Evolutionary conservation across 1,139 yeast species (phyloP).

Genomic region (Nematodospora anomalae): DNA sequence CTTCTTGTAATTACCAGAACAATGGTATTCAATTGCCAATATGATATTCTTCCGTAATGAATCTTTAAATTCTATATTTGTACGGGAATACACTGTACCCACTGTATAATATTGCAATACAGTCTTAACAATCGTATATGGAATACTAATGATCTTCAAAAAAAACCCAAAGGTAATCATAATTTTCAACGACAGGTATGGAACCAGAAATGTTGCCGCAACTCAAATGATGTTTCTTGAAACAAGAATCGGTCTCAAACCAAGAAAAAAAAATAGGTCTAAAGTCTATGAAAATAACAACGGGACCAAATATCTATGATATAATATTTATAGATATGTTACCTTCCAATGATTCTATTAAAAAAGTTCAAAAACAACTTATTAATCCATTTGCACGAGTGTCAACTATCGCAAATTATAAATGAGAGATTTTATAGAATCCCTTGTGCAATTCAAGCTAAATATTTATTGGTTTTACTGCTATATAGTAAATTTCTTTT

Average conservation of each 20-base stretch:
- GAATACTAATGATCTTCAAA: slow-evolving; percentile 17
- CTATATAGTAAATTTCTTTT: too few relatives aligned
- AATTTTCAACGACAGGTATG: background rate
- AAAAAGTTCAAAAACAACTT: too few relatives aligned
- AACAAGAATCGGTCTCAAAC: background rate
- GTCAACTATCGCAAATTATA: too few relatives aligned
- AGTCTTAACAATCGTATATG: slow-evolving; percentile 22
- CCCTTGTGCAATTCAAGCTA: too few relatives aligned
- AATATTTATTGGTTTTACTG: too few relatives aligned
- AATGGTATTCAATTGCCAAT: slow-evolving; percentile 27
- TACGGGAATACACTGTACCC: slow-evolving; percentile 33
- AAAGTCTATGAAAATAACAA: background rate
- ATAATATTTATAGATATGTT: too few relatives aligned
- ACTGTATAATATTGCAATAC: slow-evolving; percentile 29
- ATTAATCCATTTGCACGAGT: too few relatives aligned
- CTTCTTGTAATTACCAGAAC: slow-evolving; percentile 22
- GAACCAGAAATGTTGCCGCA: too few relatives aligned
- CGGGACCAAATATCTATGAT: background rate
- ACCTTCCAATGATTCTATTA: too few relatives aligned
- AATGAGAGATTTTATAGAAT: too few relatives aligned
- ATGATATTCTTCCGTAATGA: slow-evolving; percentile 33
- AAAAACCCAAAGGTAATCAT: slow-evolving; percentile 14
- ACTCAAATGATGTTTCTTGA: too few relatives aligned
- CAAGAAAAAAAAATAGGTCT: background rate
- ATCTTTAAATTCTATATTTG: slow-evolving; percentile 29